Conservation (phyloP, 805 yeast species). For the Ogataea populi-albae region DNA sequence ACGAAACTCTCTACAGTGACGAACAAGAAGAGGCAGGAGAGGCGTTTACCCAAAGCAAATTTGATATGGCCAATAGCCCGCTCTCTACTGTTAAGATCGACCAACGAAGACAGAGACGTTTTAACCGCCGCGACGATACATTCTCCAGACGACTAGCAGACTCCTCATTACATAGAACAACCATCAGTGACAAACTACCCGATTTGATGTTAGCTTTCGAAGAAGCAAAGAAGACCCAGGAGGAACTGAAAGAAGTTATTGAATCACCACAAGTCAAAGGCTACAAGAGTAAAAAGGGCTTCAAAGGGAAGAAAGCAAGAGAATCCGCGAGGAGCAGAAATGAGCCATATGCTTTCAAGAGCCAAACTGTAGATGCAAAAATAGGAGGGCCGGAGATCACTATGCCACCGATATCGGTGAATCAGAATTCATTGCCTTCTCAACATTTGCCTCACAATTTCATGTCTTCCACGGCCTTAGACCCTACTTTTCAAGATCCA, state of each 20-base stretch:
- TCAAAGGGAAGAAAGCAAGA: not conserved
- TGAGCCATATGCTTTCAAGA: too few relatives aligned
- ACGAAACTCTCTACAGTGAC: conserved; percentile 13
- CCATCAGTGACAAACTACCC: conserved; percentile 64
- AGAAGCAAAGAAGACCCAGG: conserved; percentile 56
- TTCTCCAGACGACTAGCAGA: conserved; percentile 13
- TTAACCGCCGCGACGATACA: conserved; percentile 6
- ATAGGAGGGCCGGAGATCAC: too few relatives aligned
- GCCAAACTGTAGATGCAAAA: too few relatives aligned
- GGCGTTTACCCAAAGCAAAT: too few relatives aligned
- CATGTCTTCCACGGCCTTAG: conserved; percentile 3
- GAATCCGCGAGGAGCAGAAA: too few relatives aligned
- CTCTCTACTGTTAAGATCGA: conserved; percentile 16
- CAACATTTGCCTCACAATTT: too few relatives aligned
- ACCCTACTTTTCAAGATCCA: conserved; percentile 6
- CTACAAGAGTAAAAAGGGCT: not conserved
- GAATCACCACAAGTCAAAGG: conserved; percentile 8
- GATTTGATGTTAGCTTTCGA: conserved; percentile 63
- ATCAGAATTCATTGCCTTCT: too few relatives aligned
- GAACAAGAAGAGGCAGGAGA: conserved; percentile 10
- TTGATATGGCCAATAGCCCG: conserved; percentile 12
- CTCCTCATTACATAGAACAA: conserved; percentile 46
- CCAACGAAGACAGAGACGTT: conserved; percentile 16
- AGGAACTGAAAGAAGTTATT: conserved; percentile 38
- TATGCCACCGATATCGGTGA: too few relatives aligned